These are phyloP conservation scores for Fusarium palustre DNA, from an alignment of 2,329 filamentous ascomycete genomes.

Conservation along the genomic window DNA sequence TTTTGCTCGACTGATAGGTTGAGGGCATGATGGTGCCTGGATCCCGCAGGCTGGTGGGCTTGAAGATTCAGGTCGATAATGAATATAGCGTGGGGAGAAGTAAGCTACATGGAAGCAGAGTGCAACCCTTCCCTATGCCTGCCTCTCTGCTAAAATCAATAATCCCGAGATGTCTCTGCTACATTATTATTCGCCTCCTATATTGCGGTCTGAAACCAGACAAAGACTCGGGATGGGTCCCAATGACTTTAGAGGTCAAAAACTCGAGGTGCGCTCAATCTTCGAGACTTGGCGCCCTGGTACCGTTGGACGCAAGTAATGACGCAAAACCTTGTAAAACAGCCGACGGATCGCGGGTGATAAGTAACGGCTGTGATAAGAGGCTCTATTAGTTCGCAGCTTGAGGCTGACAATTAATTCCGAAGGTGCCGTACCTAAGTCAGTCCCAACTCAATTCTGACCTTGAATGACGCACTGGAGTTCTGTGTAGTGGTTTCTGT, in stretches of 20 bases:
- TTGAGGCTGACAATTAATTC: conserved; percentile 15
- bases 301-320: conserved; percentile 29
- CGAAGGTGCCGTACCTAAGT: conserved; percentile 33
- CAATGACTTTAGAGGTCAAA: conserved; percentile 9
- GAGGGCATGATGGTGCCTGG: conserved; percentile 43
- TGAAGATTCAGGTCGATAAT: conserved; percentile 40
- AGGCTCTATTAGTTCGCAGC: conserved; percentile 15
- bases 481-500: conserved; percentile 9
- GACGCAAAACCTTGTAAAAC: conserved; percentile 23
- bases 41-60: conserved; percentile 41
- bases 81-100: conserved; percentile 37
- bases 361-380: neutral
- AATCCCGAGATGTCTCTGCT: conserved; percentile 33
- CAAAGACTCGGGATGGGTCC: conserved; percentile 7
- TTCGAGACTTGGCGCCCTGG: conserved; percentile 15
- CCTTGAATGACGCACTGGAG: conserved; percentile 31
- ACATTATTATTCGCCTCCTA: conserved; percentile 31
- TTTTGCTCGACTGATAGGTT: conserved; percentile 23
- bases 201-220: conserved; percentile 16
- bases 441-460: conserved; percentile 20
- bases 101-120: conserved; percentile 35
- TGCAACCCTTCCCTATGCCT: conserved; percentile 41
- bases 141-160: neutral
- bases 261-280: conserved; percentile 9
- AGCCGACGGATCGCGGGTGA: neutral